Conservation (phyloP, 1,139 yeast species). For the Nakaseomyces kungkrabaensis region DNA sequence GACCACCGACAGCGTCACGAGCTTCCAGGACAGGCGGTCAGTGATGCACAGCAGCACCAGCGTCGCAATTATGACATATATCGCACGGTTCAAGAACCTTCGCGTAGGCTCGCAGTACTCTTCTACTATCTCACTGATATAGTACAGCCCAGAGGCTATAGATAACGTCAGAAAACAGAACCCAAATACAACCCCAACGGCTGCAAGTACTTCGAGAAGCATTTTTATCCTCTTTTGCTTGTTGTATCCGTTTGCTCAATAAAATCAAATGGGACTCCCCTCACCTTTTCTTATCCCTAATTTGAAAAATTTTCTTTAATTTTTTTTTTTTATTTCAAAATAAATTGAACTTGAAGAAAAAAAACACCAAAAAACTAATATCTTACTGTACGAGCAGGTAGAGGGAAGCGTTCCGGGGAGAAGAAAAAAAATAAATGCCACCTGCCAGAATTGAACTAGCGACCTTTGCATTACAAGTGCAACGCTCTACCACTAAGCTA, state of each 20-base stretch:
- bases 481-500: conserved; percentile 95
- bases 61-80: conserved; percentile 46
- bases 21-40: conserved; percentile 69
- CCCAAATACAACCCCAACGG: conserved; percentile 64
- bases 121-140: conserved; percentile 84
- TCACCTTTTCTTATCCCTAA: too few species aligned
- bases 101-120: conserved; percentile 85
- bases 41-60: conserved; percentile 50
- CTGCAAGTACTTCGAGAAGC: conserved; percentile 49
- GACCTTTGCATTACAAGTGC: conserved; percentile 96
- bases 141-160: conserved; percentile 83
- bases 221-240: conserved; percentile 20
- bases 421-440: conserved; percentile 28
- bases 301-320: too few species aligned
- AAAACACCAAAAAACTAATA: not conserved
- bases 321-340: too few species aligned
- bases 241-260: too few species aligned
- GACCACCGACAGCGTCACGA: conserved; percentile 53
- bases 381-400: too few species aligned
- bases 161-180: conserved; percentile 62
- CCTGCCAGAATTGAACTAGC: conserved; percentile 93
- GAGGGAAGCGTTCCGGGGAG: not conserved
- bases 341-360: not conserved
- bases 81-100: conserved; percentile 51
- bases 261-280: too few species aligned